Base-by-base conservation (phyloP, 768 basidiomycete genomes). In the Mycena leptocephala region DNA sequence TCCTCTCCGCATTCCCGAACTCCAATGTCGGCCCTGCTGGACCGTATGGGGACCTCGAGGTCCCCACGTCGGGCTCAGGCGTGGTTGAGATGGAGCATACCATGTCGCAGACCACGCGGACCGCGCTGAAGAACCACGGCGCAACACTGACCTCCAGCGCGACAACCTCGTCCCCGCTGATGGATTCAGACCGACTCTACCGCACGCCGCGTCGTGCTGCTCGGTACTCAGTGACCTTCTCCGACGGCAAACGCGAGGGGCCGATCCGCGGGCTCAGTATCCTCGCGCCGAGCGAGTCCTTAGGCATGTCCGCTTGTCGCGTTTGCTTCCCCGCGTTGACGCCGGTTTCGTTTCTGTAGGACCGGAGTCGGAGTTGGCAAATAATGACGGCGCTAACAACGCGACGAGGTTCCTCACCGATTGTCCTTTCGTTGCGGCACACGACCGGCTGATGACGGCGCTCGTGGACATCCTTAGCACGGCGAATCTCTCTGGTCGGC, bases 371-470 rank as follows among this genome's bases (percentile, higher is more conserved):
- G 77, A 78, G 43, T 72, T 72, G 46, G 70, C 77, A n/a, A 78
- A 67, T 22, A 75, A 75, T 48, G 79, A 80, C 72, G 80, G 79
- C 79, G 86, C 82, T 63, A 82, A 83, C 30, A 87, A 89, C 77
- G 88, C 82, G 53, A 90, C 90, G n/a, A n/a, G n/a, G 8, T 90
- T 98, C 87, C 88, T 99, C 77, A 99, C 98, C 14, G 97, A 99
- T 82, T 99, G 97, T 82, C 98, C 97, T 48, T 99, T 99, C 82
- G 96, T 92, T 20, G 93, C 98, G 55, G 91, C 97, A n/a, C 96
- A 96, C 80, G 98, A 99, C 82, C 91, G 92, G 58, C 91, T 99
- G 8, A 94, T 99, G 2, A 92, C 95, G 83, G 93, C 95, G 80
- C 96, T 99, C 81, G 99, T 97, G 53, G 97, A 99, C 80, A 92